phyloP scores from a whole-genome alignment of 1,139 yeast species.

The Meyerozyma sp. region DNA sequence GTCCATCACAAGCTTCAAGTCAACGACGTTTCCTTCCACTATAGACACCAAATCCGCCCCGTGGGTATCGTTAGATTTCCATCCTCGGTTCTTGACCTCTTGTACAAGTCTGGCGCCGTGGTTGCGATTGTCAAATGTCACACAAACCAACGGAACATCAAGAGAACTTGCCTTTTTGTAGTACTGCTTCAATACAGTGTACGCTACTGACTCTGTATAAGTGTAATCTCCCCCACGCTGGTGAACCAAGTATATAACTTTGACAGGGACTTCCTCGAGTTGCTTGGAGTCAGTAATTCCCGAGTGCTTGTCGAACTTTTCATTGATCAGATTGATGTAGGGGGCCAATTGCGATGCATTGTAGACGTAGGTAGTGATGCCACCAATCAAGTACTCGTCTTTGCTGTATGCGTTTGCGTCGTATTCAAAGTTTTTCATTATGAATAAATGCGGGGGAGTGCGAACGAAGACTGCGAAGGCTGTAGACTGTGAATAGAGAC shows the following conservation, averaged over 20 bases:
- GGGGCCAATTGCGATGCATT: conserved; percentile 22
- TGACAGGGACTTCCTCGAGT: conserved; percentile 22
- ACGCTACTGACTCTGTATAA: conserved; percentile 28
- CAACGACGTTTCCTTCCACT: conserved; percentile 48
- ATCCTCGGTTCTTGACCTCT: conserved; percentile 29
- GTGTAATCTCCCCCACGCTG: conserved; percentile 27
- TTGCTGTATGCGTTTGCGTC: conserved; percentile 20
- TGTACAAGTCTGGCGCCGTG: conserved; percentile 50
- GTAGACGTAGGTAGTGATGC: conserved; percentile 29
- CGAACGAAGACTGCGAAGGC: neutral
- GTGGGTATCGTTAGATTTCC: conserved; percentile 45
- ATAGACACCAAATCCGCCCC: conserved; percentile 49
- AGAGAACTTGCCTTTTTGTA: conserved; percentile 12
- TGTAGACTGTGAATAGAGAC: no score
- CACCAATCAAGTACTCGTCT: conserved; percentile 24
- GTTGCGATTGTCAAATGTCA: conserved; percentile 55
- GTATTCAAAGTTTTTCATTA: conserved; percentile 15
- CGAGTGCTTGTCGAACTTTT: conserved; percentile 4
- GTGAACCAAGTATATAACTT: conserved; percentile 37
- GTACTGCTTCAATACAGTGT: conserved; percentile 22
- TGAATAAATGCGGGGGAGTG: no score
- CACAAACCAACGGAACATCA: conserved; percentile 35
- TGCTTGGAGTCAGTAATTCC: conserved; percentile 5
- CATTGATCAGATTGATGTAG: conserved; percentile 17
- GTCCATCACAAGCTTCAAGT: conserved; percentile 42